Evolutionary conservation across 352 stramenopile genomes (phyloP).

Genomic region (Pythium chondricola): DNA sequence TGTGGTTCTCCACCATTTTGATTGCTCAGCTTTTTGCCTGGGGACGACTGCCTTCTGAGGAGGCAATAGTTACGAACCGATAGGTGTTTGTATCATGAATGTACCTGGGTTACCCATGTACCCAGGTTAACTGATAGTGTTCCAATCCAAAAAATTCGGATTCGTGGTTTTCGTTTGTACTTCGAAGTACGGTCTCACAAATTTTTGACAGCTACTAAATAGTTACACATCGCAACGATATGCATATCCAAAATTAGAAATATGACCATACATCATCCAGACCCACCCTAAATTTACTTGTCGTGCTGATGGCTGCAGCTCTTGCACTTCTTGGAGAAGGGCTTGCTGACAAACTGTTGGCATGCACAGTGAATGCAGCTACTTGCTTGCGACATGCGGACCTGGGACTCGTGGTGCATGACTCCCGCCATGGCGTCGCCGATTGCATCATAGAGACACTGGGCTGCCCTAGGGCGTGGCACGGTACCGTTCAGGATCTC

Average conservation of each 20-base stretch:
- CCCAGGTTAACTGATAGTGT: no score
- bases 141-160: no score
- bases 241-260: no score
- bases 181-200: no score
- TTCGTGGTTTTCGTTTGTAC: no score
- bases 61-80: conserved; percentile 1
- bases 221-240: no score
- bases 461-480: conserved; percentile 46
- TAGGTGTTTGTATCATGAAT: neutral
- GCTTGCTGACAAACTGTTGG: conserved; percentile 47
- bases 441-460: conserved; percentile 78
- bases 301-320: conserved; percentile 53
- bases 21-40: neutral
- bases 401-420: conserved; percentile 68
- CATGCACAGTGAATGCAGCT: conserved; percentile 50
- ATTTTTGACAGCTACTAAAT: no score
- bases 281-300: no score
- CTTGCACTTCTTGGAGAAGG: conserved; percentile 80
- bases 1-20: conserved; percentile 14
- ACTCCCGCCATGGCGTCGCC: conserved; percentile 59
- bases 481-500: conserved; percentile 67
- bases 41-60: no score
- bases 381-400: conserved; percentile 17
- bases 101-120: no score
- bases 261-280: no score